Percentiles rank a stretch among this genome's conserved stretches.
Conservation (phyloP, 1,284 basidiomycete genomes). For the Tausonia pullulans region DNA sequence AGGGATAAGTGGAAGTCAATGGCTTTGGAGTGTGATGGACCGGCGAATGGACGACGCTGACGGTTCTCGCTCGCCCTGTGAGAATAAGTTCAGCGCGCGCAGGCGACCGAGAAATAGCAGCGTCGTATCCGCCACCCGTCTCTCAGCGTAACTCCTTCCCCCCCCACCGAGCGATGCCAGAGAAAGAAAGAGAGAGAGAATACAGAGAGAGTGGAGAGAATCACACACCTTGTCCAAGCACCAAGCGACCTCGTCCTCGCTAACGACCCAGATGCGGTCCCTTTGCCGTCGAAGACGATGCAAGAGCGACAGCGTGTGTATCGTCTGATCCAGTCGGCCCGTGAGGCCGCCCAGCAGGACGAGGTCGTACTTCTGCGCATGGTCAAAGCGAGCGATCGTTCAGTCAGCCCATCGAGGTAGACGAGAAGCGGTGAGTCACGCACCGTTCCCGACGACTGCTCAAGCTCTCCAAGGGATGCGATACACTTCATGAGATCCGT, state of each 20-base stretch:
- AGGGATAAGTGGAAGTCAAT: too few relatives aligned
- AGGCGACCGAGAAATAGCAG: too few relatives aligned
- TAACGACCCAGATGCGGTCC: slow-evolving; percentile 58
- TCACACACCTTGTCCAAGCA: slow-evolving; percentile 59
- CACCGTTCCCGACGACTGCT: slow-evolving; percentile 27
- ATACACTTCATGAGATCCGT: slow-evolving; percentile 96
- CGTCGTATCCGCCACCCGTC: too few relatives aligned
- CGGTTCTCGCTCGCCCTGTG: background rate
- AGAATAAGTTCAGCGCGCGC: slow-evolving; percentile 12
- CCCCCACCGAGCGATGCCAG: too few relatives aligned
- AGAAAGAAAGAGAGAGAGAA: background rate
- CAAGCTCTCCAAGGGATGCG: slow-evolving; percentile 43
- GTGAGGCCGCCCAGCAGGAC: slow-evolving; percentile 79
- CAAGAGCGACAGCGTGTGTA: slow-evolving; percentile 76
- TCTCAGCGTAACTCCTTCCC: too few relatives aligned
- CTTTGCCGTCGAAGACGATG: slow-evolving; percentile 63
- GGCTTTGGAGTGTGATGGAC: too few relatives aligned
- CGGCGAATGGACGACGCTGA: too few relatives aligned
- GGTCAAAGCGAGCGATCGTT: background rate
- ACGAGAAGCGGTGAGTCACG: slow-evolving; percentile 7
- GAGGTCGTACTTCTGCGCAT: slow-evolving; percentile 46
- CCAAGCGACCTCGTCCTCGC: slow-evolving; percentile 82
- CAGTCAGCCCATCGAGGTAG: background rate
- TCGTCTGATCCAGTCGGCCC: slow-evolving; percentile 86
- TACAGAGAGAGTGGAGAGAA: background rate